Evolutionary conservation across 352 stramenopile genomes (phyloP), one percentile per base, ranked within the genome.

Genomic region (Pythium oligandrum): DNA sequence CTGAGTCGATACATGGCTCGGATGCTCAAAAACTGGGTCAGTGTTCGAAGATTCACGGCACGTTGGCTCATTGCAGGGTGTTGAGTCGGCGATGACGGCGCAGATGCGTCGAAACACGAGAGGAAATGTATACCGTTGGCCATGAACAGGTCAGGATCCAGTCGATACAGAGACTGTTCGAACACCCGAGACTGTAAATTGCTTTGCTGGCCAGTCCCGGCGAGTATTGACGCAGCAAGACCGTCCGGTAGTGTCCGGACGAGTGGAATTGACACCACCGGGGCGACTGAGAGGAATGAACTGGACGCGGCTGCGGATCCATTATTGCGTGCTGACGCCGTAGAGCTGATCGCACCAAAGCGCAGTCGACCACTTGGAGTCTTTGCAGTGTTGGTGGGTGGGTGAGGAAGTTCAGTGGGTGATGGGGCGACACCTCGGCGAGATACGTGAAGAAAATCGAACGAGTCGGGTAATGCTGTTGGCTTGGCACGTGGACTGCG

Each of bases 21-120:
- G 48, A 74, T 50, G 12, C 59, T 73, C 30, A 88, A 44, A 40
- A 70, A 88, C 10, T 70, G 55, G n/a, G 77, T 62, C 30, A 87
- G 44, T 1, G 55, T 65, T 40, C 81, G 57, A 4, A 87, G 51
- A 55, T 85, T 85, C 5, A 53, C 47, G 10, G 47, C 8, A 1
- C 51, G 51, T 4, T 50, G 12, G n/a, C 17, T 26, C 9, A n/a
- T 42, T 8, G 31, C 31, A 2, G 5, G 12, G 2, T 2, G 32
- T 44, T 40, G 44, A 1, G 48, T 39, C 3, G 51, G 46, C 3
- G 51, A 60, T 4, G 35, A 10, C 4, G 52, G 46, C 4, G 30
- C 26, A 0, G 46, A 57, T 33, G 48, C 52, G 52, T 65, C 58
- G 39, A 65, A 65, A 44, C 58, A 65, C 40, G 40, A 34, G 0